Evolutionary conservation across 148 eudicot species (phyloP).

Genomic region (Heliosperma pusillum): DNA sequence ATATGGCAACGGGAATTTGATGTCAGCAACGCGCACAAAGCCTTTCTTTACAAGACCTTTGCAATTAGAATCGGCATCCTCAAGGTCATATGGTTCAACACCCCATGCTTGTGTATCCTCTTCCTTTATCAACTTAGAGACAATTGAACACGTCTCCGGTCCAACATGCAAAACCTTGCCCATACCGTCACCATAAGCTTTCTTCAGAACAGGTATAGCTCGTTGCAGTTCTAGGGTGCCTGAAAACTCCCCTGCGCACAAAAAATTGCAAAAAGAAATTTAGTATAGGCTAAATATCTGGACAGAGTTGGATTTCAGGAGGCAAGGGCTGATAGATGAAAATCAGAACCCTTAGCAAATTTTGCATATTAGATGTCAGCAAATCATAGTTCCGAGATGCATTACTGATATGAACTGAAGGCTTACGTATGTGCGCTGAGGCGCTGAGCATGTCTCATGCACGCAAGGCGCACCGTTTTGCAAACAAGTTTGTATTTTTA

Average conservation of each 20-base stretch:
- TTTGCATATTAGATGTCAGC: not conserved
- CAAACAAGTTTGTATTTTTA: no score
- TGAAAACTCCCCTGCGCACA: constrained; percentile 57
- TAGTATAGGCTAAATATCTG: not conserved
- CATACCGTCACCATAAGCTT: constrained; percentile 78
- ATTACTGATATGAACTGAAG: not conserved
- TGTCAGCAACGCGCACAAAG: constrained; percentile 87
- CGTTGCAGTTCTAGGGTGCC: constrained; percentile 61
- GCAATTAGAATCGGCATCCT: constrained; percentile 74
- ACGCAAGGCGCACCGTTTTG: no score
- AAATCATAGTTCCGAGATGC: not conserved
- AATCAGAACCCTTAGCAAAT: not conserved
- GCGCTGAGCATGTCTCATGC: no score
- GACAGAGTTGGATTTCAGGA: not conserved
- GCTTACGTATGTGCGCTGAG: no score
- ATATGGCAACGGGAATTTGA: constrained; percentile 93
- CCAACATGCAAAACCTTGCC: constrained; percentile 89
- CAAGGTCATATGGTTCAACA: constrained; percentile 86
- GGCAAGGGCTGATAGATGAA: not conserved
- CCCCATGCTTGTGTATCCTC: constrained; percentile 96
- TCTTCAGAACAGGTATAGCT: constrained; percentile 68
- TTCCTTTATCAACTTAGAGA: constrained; percentile 71
- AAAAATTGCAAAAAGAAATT: not conserved
- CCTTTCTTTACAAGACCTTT: constrained; percentile 76
- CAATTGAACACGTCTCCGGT: constrained; percentile 87